Evolutionary conservation across 2,329 filamentous ascomycete genomes (phyloP).

Genomic region (Dothiorella sarmentorum): DNA sequence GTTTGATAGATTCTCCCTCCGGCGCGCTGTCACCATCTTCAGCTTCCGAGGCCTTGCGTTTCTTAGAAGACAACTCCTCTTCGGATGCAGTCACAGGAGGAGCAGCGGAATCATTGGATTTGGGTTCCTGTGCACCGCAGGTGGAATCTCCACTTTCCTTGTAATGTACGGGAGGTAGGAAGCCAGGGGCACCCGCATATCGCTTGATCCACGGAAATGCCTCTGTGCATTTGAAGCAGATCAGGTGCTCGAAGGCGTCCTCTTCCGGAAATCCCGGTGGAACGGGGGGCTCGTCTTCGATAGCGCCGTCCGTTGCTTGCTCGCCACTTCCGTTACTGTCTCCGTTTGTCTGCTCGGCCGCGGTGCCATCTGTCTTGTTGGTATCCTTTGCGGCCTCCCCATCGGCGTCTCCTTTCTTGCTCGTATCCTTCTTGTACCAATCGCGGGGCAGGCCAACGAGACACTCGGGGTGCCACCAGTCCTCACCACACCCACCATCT

Average conservation of each 20-base stretch:
- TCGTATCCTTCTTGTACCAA: constrained; percentile 58
- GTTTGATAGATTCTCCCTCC: constrained; percentile 1
- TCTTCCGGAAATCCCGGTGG: constrained; percentile 86
- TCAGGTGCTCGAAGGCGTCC: constrained; percentile 81
- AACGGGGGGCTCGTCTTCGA: constrained; percentile 58
- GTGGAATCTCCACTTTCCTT: constrained; percentile 26
- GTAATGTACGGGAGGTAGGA: constrained; percentile 68
- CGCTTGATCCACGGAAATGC: constrained; percentile 87
- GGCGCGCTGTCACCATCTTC: background rate
- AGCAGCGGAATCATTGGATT: background rate
- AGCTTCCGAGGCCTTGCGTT: constrained; percentile 46
- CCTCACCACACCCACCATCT: constrained; percentile 87
- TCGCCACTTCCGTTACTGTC: constrained; percentile 35
- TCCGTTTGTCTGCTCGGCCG: constrained; percentile 21
- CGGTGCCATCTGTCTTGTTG: background rate
- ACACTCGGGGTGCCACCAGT: constrained; percentile 97
- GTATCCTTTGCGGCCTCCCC: background rate
- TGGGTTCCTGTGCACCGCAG: background rate
- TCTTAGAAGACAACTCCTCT: constrained; percentile 30
- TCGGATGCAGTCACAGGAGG: background rate
- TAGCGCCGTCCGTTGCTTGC: constrained; percentile 50
- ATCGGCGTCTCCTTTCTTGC: constrained; percentile 1
- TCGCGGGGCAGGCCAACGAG: constrained; percentile 74
- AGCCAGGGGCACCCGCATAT: constrained; percentile 77
- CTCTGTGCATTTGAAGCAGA: constrained; percentile 92